Evolutionary conservation across 2,329 filamentous ascomycete species (phyloP).

Genomic region (Sporothrix brunneoviolacea): DNA sequence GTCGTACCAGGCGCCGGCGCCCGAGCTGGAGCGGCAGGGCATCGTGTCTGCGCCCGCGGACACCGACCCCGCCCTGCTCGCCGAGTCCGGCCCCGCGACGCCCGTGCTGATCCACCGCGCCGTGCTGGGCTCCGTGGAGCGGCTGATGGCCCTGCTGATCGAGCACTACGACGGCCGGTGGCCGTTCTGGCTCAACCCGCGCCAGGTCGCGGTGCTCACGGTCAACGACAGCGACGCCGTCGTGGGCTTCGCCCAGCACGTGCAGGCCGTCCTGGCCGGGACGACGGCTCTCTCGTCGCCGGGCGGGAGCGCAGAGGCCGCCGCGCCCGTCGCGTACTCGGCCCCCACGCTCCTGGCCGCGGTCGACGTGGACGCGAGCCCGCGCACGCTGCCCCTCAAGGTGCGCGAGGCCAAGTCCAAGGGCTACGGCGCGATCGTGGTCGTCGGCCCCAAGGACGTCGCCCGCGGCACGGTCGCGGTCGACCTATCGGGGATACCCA

Average conservation of each 20-base stretch:
- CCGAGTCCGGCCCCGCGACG: constrained; percentile 50
- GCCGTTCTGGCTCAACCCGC: constrained; percentile 84
- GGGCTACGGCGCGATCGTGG: constrained; percentile 67
- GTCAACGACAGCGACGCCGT: constrained; percentile 57
- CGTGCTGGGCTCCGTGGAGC: constrained; percentile 75
- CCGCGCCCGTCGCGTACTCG: constrained; percentile 29
- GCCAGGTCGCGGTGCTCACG: constrained; percentile 67
- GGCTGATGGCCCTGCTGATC: constrained; percentile 77
- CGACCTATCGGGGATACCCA: constrained; percentile 27
- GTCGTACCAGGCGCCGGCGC: constrained; percentile 64
- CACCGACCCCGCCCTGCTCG: too few species aligned
- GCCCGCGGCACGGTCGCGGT: constrained; percentile 49
- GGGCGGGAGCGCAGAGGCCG: constrained; percentile 8
- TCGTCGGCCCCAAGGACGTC: constrained; percentile 63
- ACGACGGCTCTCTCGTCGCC: constrained; percentile 21
- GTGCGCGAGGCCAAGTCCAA: constrained; percentile 63
- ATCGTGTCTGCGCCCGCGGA: too few species aligned
- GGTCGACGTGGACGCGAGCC: constrained; percentile 63
- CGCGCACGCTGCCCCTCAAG: constrained; percentile 60
- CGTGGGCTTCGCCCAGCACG: constrained; percentile 40
- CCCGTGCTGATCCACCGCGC: constrained; percentile 83
- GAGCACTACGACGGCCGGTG: constrained; percentile 75
- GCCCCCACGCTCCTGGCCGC: constrained; percentile 50
- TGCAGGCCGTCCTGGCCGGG: constrained; percentile 46
- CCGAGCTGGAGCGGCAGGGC: constrained; percentile 52